phyloP scores from a whole-genome alignment of 1,284 basidiomycete species.

The Apiotrichum montevideense region DNA sequence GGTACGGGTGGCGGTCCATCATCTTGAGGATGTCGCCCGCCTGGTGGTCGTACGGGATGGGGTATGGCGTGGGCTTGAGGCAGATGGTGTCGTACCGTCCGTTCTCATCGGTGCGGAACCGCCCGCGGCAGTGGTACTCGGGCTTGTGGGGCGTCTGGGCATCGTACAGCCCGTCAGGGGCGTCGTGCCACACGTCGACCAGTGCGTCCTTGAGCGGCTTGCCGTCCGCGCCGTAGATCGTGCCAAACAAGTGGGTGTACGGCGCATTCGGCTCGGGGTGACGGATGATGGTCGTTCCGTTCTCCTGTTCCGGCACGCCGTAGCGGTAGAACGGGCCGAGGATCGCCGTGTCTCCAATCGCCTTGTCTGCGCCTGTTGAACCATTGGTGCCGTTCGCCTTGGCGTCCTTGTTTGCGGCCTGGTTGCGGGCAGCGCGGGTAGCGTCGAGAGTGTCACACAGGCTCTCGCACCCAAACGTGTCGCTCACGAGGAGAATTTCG shows the following conservation, averaged over 20 bases:
- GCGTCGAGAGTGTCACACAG: conserved; percentile 24
- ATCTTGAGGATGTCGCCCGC: conserved; percentile 41
- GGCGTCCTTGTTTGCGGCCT: conserved; percentile 1
- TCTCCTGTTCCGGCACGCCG: conserved; percentile 35
- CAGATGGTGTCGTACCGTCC: conserved; percentile 37
- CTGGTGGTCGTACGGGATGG: conserved; percentile 43
- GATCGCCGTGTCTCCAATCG: conserved; percentile 26
- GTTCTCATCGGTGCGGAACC: conserved; percentile 36
- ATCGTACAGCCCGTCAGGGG: conserved; percentile 45
- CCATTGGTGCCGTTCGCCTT: background rate
- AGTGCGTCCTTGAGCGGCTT: conserved; percentile 36
- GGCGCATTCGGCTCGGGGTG: conserved; percentile 30
- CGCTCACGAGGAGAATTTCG: conserved; percentile 45
- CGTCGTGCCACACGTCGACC: conserved; percentile 45
- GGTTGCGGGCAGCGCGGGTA: conserved; percentile 13
- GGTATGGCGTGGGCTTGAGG: conserved; percentile 43
- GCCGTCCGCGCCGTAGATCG: conserved; percentile 31
- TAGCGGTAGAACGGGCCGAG: conserved; percentile 26
- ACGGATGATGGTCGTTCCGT: conserved; percentile 32
- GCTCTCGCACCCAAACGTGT: conserved; percentile 44
- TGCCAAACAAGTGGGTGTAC: conserved; percentile 36
- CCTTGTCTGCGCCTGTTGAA: no score
- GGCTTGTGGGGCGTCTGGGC: conserved; percentile 42
- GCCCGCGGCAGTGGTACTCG: conserved; percentile 35
- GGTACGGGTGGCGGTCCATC: conserved; percentile 39